phyloP scores from a whole-genome alignment of 2,329 filamentous ascomycete genomes.

The Microdochium paspali region DNA sequence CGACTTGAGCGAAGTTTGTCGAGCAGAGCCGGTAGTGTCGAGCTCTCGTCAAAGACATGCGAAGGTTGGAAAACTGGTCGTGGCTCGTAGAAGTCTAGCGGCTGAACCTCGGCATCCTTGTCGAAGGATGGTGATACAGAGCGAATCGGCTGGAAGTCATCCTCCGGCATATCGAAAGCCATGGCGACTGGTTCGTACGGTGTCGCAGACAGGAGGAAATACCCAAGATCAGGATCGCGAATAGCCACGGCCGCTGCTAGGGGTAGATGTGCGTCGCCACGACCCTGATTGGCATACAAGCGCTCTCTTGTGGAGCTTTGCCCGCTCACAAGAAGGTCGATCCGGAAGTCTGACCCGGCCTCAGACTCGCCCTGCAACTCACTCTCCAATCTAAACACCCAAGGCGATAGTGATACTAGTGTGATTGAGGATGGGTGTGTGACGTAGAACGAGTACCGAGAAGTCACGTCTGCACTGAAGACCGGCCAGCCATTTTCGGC shows the following conservation, averaged over 20 bases:
- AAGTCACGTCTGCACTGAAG: constrained; percentile 51
- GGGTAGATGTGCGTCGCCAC: constrained; percentile 32
- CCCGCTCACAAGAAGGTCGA: constrained; percentile 49
- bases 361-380: constrained; percentile 48
- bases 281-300: constrained; percentile 41
- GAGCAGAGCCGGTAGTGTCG: constrained; percentile 45
- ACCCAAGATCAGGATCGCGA: constrained; percentile 53
- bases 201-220: constrained; percentile 52
- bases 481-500: constrained; percentile 51
- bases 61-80: constrained; percentile 58
- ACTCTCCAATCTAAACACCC: constrained; percentile 55
- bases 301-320: constrained; percentile 47
- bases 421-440: constrained; percentile 53
- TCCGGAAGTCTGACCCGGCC: constrained; percentile 50
- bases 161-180: constrained; percentile 50
- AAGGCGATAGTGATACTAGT: constrained; percentile 48
- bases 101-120: constrained; percentile 32
- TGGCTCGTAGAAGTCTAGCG: constrained; percentile 48
- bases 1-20: constrained; percentile 48
- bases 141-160: constrained; percentile 32
- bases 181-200: constrained; percentile 47
- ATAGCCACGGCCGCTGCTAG: constrained; percentile 45
- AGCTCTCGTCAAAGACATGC: constrained; percentile 47
- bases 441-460: constrained; percentile 53
- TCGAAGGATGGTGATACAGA: constrained; percentile 33